Evolutionary conservation across 176 grass and related monocot genomes (phyloP).

Genomic region (Rhynchospora tenuis): DNA sequence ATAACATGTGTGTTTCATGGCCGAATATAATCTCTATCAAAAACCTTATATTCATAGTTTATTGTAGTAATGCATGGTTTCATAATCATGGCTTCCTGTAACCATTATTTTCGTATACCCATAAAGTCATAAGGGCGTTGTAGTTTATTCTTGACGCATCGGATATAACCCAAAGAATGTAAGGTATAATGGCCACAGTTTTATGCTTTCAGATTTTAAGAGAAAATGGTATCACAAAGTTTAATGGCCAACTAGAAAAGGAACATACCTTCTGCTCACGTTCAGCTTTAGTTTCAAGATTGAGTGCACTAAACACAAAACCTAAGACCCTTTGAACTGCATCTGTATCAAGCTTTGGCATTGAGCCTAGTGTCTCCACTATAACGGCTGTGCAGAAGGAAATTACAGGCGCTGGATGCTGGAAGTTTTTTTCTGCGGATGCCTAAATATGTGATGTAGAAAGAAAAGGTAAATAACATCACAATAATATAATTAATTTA

Average conservation of each 20-base stretch:
- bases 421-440: conserved; percentile 59
- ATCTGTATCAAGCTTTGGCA: conserved; percentile 78
- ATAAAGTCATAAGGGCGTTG: not conserved
- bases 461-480: conserved; percentile 1
- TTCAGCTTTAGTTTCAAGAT: conserved; percentile 48
- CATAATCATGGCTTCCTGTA: not conserved
- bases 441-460: conserved; percentile 40
- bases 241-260: not conserved
- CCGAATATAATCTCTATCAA: not conserved
- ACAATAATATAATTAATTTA: not conserved
- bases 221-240: not conserved
- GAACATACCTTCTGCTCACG: conserved; percentile 67
- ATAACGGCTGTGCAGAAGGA: conserved; percentile 79
- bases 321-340: conserved; percentile 68
- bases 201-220: not conserved
- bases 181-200: not conserved
- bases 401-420: conserved; percentile 56
- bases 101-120: not conserved
- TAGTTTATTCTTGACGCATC: not conserved
- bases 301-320: conserved; percentile 79
- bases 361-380: conserved; percentile 77
- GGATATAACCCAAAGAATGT: not conserved
- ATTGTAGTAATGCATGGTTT: not conserved
- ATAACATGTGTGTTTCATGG: not conserved
- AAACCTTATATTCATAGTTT: not conserved